phyloP scores from a whole-genome alignment of 345 rosid species.

The Lepidium sativum region DNA sequence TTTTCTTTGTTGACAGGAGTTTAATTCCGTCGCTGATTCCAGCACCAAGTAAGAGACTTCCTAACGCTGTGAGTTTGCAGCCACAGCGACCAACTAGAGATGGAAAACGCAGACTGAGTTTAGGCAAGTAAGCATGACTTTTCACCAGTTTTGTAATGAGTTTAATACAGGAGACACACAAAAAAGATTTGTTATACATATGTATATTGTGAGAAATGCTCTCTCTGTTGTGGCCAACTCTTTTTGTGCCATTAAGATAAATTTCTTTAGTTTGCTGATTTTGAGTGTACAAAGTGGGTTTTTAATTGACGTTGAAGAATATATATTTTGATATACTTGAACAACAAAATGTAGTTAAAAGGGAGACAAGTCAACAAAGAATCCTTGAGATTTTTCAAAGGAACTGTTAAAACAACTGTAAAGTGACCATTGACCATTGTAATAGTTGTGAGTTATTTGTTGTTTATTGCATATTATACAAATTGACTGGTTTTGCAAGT shows the following conservation, averaged over 20 bases:
- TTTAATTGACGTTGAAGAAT: neutral
- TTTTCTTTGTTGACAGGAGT: slow-evolving; percentile 37
- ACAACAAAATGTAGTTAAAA: neutral
- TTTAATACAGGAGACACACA: neutral
- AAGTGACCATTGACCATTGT: no score
- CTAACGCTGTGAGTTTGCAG: slow-evolving; percentile 32
- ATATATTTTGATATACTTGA: neutral
- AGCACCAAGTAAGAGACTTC: slow-evolving; percentile 48
- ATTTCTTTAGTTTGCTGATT: neutral
- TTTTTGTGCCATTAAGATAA: neutral
- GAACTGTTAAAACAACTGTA: neutral
- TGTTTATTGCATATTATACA: no score
- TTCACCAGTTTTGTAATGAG: slow-evolving; percentile 9
- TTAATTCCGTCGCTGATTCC: slow-evolving; percentile 65
- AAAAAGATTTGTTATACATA: neutral
- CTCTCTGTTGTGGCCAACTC: neutral
- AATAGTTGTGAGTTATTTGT: no score
- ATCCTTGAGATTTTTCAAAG: neutral
- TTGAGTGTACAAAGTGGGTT: slow-evolving; percentile 1
- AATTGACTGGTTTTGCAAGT: no score
- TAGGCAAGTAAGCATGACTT: slow-evolving; percentile 35
- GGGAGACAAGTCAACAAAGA: neutral
- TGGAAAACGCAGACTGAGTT: slow-evolving; percentile 49
- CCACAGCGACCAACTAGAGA: slow-evolving; percentile 30
- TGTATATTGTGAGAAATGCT: slow-evolving; percentile 8